These are phyloP conservation scores for Papiliotrema fonsecae DNA, from an alignment of 1,284 basidiomycete genomes.

Conservation along the genomic window DNA sequence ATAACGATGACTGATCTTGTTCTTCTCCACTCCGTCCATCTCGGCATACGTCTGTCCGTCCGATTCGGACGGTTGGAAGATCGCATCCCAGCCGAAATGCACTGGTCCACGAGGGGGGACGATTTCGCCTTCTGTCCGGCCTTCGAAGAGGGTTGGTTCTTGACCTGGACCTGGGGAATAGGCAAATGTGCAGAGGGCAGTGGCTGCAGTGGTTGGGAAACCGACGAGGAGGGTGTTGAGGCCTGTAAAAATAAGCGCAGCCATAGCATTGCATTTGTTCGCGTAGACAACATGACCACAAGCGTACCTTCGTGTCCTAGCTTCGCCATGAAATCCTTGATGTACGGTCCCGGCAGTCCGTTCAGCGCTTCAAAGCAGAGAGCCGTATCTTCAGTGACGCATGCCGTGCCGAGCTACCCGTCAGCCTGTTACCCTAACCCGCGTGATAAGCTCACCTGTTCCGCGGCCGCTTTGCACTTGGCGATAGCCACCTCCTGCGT, in stretches of 20 bases:
- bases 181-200: slow-evolving; percentile 92
- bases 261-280: neutral
- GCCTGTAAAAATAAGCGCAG: slow-evolving; percentile 50
- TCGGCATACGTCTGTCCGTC: slow-evolving; percentile 70
- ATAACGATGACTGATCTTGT: slow-evolving; percentile 82
- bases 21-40: slow-evolving; percentile 81
- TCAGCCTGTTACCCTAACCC: neutral
- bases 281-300: neutral
- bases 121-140: slow-evolving; percentile 78
- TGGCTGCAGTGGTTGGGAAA: slow-evolving; percentile 74
- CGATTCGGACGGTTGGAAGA: slow-evolving; percentile 68
- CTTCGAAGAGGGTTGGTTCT: slow-evolving; percentile 76
- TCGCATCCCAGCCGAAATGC: slow-evolving; percentile 86
- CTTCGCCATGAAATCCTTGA: slow-evolving; percentile 81
- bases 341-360: slow-evolving; percentile 93
- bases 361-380: slow-evolving; percentile 83
- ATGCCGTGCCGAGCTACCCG: slow-evolving; percentile 67
- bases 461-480: slow-evolving; percentile 81
- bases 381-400: slow-evolving; percentile 96
- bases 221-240: slow-evolving; percentile 81
- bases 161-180: slow-evolving; percentile 83
- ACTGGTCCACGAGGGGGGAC: slow-evolving; percentile 76
- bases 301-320: slow-evolving; percentile 69
- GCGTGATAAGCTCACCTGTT: slow-evolving; percentile 54
- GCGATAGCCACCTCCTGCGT: slow-evolving; percentile 84